phyloP scores from a whole-genome alignment of 164 flowering plant species.

The Aristolochia contorta region DNA sequence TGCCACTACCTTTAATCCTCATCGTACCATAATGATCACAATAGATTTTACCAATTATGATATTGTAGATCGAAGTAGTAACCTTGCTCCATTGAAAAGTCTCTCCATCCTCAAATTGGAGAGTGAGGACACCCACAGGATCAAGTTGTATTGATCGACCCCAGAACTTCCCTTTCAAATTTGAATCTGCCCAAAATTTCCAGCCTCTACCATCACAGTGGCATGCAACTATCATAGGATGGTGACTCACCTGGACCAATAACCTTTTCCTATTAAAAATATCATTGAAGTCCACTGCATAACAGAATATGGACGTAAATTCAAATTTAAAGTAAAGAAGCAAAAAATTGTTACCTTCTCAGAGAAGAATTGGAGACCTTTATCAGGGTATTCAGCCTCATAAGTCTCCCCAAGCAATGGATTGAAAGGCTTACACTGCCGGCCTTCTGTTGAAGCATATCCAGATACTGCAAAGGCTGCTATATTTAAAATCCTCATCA shows the following conservation, averaged over 20 bases:
- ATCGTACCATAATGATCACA: constrained; percentile 99
- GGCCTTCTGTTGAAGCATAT: constrained; percentile 98
- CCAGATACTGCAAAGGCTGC: constrained; percentile 99
- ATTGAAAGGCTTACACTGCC: constrained; percentile 98
- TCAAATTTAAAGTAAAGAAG: background rate
- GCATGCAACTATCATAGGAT: constrained; percentile 95
- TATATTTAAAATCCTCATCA: constrained; percentile 86
- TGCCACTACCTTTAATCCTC: constrained; percentile 89
- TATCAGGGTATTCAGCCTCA: constrained; percentile 98
- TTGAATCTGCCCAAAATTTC: constrained; percentile 98
- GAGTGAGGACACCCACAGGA: constrained; percentile 85
- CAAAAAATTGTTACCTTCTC: constrained; percentile 48
- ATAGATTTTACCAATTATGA: constrained; percentile 91
- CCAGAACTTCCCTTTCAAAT: constrained; percentile 97
- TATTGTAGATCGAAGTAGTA: constrained; percentile 94
- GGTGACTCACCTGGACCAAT: constrained; percentile 86
- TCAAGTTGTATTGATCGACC: constrained; percentile 98
- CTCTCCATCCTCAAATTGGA: constrained; percentile 97
- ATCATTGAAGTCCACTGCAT: no score
- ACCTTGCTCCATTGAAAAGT: constrained; percentile 99
- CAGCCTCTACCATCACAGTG: constrained; percentile 98
- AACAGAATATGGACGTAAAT: no score
- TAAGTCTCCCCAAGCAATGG: constrained; percentile 99
- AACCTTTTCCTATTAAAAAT: no score
- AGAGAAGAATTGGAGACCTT: constrained; percentile 92